Evolutionary conservation across 2,329 filamentous ascomycete species (phyloP), one percentile per base, ranked within the genome.

Genomic region (Colletotrichum zoysiae): DNA sequence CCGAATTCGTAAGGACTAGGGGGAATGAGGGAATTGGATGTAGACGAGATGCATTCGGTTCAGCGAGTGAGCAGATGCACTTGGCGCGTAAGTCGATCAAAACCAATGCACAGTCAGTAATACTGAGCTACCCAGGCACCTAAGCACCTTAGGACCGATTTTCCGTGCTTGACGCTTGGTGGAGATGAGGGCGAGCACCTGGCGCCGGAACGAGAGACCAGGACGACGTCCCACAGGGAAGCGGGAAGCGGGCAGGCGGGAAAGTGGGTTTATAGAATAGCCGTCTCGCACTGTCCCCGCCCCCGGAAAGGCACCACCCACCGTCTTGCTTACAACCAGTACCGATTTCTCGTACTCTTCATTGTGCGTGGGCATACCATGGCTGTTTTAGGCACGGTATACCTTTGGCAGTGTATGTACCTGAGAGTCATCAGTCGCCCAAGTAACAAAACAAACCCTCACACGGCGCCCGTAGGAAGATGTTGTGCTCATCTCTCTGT

Each of bases 1-100:
- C 50, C 57, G 38, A 38, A 60, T 67, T 55, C 65, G 65, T 61
- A 65, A 59, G 67, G 53, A 38, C 55, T 26, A 18, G 62, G 62
- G 57, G 35, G 40, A 48, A 70, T 60, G 67, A 66, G 67, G 55
- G 46, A 53, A 66, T 70, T 59, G 40, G 48, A 30, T 53, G 33
- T 20, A 18, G 59, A 30, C 14, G n/a, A 51, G 59, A 33, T 33
- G 57, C 40, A n/a, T 23, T 20, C 14, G 38, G 33, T 59, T 26
- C 48, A 26, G 26, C 3, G 26, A 30, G 40, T 33, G n/a, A 50
- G 16, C 26, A 20, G 18, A 48, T 23, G 56, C 18, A 62, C 30
- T 18, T 38, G 5, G 59, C 46, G 53, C 20, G 20, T 23, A 38
- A 23, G 14, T 20, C 2, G 3, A 58, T n/a, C 35, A 23, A 40